These are phyloP conservation scores for Talaromyces pinophilus DNA, from an alignment of 2,329 filamentous ascomycete genomes.

Conservation along the genomic window DNA sequence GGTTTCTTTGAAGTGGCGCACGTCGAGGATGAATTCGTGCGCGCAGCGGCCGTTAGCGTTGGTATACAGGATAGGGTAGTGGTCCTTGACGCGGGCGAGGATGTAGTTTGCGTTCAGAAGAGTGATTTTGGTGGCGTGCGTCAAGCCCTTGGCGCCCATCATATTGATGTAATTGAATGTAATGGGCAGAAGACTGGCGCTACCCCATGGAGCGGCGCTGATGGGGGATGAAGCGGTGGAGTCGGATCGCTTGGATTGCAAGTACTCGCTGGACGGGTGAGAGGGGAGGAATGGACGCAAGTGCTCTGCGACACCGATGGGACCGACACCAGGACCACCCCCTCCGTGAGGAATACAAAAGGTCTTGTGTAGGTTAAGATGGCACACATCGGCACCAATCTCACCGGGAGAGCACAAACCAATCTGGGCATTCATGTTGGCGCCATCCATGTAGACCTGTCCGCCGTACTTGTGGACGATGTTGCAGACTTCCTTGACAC, in stretches of 20 bases:
- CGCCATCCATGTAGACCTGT: constrained; percentile 97
- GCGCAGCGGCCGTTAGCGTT: constrained; percentile 86
- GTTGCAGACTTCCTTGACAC: constrained; percentile 79
- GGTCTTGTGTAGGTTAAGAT: constrained; percentile 96
- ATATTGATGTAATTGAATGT: constrained; percentile 94
- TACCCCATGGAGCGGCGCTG: constrained; percentile 81
- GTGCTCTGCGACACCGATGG: constrained; percentile 86
- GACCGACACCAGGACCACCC: constrained; percentile 88
- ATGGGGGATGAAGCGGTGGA: constrained; percentile 63
- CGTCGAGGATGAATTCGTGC: constrained; percentile 95
- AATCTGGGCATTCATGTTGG: constrained; percentile 98
- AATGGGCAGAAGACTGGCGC: constrained; percentile 89
- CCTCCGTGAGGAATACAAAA: constrained; percentile 98
- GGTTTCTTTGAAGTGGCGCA: constrained; percentile 78
- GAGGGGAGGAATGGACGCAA: constrained; percentile 75
- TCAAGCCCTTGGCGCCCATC: constrained; percentile 83
- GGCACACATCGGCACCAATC: constrained; percentile 94
- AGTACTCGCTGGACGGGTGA: constrained; percentile 60
- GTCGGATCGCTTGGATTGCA: constrained; percentile 42
- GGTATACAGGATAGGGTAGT: constrained; percentile 93
- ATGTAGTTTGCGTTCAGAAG: constrained; percentile 98
- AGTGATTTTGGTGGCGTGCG: constrained; percentile 85
- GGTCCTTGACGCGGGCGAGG: constrained; percentile 76
- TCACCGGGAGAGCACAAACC: constrained; percentile 91
- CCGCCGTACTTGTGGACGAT: constrained; percentile 85